Base-by-base conservation (phyloP, 345 rosid species). In the Pistacia vera region DNA sequence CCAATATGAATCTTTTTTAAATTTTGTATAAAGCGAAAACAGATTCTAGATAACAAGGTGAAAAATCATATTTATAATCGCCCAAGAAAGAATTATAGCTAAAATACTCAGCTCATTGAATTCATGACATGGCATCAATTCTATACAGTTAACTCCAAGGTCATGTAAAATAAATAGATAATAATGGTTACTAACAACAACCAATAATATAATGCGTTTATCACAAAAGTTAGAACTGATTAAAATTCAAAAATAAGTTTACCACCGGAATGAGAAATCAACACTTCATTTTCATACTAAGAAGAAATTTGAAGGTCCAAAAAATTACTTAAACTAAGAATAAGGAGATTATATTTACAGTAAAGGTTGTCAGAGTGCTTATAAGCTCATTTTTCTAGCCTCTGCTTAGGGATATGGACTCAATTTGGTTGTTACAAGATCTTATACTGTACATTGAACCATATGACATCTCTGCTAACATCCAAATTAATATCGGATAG, bases 41-140 rank as follows among this genome's bases (percentile, higher is more conserved):
- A 65, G 75, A 35, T 69, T 33, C 10, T 13, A 44, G 72, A 72
- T 58, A 35, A 68, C n/a, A 66, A 63, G 67, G 76, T 71, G 76
- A 58, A 80, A 75, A 35, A 63, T 63, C 81, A 73, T 95, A 93
- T 97, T 88, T 95, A 74, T 88, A 89, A 74, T 91, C 92, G 75
- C 89, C 97, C 86, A 89, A 57, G 61, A 89, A 85, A 59, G 98
- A 78, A 84, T 93, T 95, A 89, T 93, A 90, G 85, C 90, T 88
- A 89, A 81, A 87, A 86, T 92, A 86, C 88, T 95, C 81, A 95
- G 86, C 85, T 95, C 99, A 80, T 95, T 95, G 82, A 95, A 95
- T 82, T 95, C 98, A 73, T 95, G 97, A 83, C 98, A 95, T 66
- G 99, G 99, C 99, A 95, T 93, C 79, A 93, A 75, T 78, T 95